Evolutionary conservation across 2,329 filamentous ascomycete genomes (phyloP).

Genomic region (Ophiostoma fasciatum): DNA sequence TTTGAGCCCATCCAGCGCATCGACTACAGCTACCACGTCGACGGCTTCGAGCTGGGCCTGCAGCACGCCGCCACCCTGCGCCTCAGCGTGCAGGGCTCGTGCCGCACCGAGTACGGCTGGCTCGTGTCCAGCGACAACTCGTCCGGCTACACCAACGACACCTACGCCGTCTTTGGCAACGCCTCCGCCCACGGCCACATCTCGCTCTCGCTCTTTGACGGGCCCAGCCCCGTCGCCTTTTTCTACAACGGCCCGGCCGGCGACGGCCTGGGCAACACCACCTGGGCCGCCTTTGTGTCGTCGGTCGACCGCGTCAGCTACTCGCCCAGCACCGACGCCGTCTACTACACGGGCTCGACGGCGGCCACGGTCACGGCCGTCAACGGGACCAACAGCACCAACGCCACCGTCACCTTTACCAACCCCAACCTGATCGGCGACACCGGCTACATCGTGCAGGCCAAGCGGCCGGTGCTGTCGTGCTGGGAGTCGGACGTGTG

Average conservation of each 20-base stretch:
- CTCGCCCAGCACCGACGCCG: constrained; percentile 13
- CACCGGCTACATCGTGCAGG: constrained; percentile 11
- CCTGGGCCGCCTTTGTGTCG: constrained; percentile 15
- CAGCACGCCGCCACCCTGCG: constrained; percentile 14
- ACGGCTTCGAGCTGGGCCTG: constrained; percentile 16
- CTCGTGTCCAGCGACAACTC: constrained; percentile 8
- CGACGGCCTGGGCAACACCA: constrained; percentile 12
- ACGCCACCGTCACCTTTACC: neutral
- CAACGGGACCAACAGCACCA: too few species aligned
- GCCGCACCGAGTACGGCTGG: constrained; percentile 17
- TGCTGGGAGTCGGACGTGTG: constrained; percentile 17
- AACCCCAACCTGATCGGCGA: neutral
- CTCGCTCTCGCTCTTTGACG: constrained; percentile 10
- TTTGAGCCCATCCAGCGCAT: constrained; percentile 12
- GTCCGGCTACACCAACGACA: constrained; percentile 11
- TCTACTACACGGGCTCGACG: constrained; percentile 12
- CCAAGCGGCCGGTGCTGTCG: constrained; percentile 13
- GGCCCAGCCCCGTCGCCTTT: constrained; percentile 6
- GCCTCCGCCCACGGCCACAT: constrained; percentile 5
- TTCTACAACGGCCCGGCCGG: constrained; percentile 6
- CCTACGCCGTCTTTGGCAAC: constrained; percentile 8
- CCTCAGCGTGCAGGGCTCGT: constrained; percentile 15
- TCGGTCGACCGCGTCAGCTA: constrained; percentile 16
- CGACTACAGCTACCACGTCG: constrained; percentile 15
- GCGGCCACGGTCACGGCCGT: neutral